Evolutionary conservation across 164 flowering plant species (phyloP), one percentile per base, ranked within the genome.

Genomic region (Magnolia kwangsiensis): DNA sequence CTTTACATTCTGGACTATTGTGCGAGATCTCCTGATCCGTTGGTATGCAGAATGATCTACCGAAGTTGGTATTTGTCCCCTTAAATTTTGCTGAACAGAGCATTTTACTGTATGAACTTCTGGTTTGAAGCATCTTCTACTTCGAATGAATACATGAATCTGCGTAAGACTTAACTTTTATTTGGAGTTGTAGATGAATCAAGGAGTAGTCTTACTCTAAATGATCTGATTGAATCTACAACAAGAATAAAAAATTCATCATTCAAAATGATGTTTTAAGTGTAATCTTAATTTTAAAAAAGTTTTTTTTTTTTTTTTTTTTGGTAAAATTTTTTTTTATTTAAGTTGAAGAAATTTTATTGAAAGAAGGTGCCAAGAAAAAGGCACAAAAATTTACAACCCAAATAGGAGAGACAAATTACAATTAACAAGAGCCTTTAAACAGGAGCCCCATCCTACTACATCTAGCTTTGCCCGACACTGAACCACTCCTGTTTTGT

Each of bases 21-120:
- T 81, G 91, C 92, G 14, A 83, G 69, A 69, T 78, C 86, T 59
- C 90, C 94, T 31, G 96, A 95, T 85, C 93, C 96, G 31, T 59
- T 87, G 91, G 98, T 92, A 83, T 78, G 92, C 19, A 37, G 45
- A 27, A 49, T 45, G 24, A 50, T 70, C 11, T 61, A 1, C 27
- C 24, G 4, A n/a, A 13, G 5, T 23, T 14, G 64, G 50, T 9
- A 27, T 51, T 24, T 37, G 14, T 13, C 51, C 27, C 13, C 21
- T 50, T 2, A 8, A 20, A 1, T 3, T 72, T 24, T 11, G 4
- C 50, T 18, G 24, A n/a, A 73, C 11, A 61, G 55, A 73, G 55
- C 21, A 20, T 50, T 70, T 70, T 70, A 50, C 55, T 8, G 4
- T 49, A 21, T 37, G 21, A 10, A 27, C 8, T 69, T 37, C 51